A percentile compares a stretch with the other conserved stretches of the same genome.
phyloP scores from a whole-genome alignment of 1,284 basidiomycete species.

The Ceratobasidium sp. region DNA sequence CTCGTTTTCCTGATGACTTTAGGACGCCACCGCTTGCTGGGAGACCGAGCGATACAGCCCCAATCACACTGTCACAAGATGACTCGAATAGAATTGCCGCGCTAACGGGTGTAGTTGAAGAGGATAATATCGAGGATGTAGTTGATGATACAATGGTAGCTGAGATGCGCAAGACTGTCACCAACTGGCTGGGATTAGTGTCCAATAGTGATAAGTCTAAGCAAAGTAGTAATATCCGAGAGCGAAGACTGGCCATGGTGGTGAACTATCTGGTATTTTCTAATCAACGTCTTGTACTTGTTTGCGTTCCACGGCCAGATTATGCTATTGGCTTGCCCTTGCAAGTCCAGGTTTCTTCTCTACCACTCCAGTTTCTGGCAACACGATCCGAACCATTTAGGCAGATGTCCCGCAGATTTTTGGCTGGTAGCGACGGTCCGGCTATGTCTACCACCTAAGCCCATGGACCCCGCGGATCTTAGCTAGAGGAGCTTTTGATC shows the following conservation, averaged over 20 bases:
- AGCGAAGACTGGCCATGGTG: slow-evolving; percentile 30
- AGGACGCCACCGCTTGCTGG: slow-evolving; percentile 15
- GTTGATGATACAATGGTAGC: slow-evolving; percentile 34
- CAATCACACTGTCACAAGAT: background rate
- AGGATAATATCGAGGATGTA: slow-evolving; percentile 20
- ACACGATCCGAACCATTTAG: too few relatives aligned
- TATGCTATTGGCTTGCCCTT: slow-evolving; percentile 36
- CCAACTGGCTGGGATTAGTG: slow-evolving; percentile 24
- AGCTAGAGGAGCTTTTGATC: too few relatives aligned
- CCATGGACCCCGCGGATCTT: too few relatives aligned
- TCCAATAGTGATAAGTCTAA: background rate
- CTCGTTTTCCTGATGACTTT: too few relatives aligned
- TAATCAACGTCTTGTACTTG: too few relatives aligned
- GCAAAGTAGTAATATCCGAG: background rate
- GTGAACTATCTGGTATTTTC: background rate
- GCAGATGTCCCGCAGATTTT: too few relatives aligned
- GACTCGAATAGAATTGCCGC: background rate
- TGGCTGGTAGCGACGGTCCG: too few relatives aligned
- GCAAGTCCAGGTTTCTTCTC: too few relatives aligned
- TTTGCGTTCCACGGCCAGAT: slow-evolving; percentile 2
- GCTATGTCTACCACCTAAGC: too few relatives aligned
- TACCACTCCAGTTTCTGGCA: too few relatives aligned
- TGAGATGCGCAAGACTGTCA: slow-evolving; percentile 27
- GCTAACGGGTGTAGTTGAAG: background rate
- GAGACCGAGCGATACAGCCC: background rate